A percentile compares a stretch with the other conserved stretches of the same genome.
Conservation (phyloP, 2,329 filamentous ascomycete species). For the Aspergillus eucalypticola region DNA sequence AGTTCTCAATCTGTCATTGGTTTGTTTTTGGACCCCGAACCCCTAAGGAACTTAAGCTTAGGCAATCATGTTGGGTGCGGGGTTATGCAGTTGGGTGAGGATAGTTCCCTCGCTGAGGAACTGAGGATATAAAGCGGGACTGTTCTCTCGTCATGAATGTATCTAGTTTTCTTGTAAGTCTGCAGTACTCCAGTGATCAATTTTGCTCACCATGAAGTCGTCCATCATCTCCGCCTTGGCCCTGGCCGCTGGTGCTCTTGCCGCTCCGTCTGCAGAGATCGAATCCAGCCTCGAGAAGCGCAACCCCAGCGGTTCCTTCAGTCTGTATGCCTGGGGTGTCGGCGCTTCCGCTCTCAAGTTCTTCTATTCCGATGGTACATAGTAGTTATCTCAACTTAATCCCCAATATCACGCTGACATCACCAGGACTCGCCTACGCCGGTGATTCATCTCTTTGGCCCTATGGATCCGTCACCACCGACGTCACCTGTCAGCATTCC, state of each 20-base stretch:
- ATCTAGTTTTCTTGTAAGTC: neutral
- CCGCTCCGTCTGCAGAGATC: neutral
- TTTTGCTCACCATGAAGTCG: neutral
- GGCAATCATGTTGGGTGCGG: neutral
- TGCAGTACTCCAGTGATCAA: neutral
- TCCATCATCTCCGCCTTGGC: neutral
- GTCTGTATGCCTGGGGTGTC: constrained; percentile 6
- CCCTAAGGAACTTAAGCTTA: neutral
- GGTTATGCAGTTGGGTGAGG: neutral
- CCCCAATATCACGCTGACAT: neutral
- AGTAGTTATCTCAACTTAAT: no score
- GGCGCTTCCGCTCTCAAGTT: neutral
- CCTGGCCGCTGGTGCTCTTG: neutral
- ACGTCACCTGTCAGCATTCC: constrained; percentile 1
- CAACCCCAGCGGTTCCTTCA: constrained; percentile 1
- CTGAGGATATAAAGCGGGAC: neutral
- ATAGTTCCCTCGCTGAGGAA: neutral
- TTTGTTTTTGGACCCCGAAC: neutral
- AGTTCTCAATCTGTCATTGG: neutral
- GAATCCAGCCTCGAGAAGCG: constrained; percentile 1
- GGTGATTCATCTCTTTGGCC: constrained; percentile 5
- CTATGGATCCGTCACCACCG: constrained; percentile 6
- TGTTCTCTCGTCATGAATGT: no score
- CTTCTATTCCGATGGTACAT: constrained; percentile 8
- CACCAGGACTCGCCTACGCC: constrained; percentile 2